These are phyloP conservation scores for Kuraishia borneana DNA, from an alignment of 805 yeast species.

Conservation along the genomic window DNA sequence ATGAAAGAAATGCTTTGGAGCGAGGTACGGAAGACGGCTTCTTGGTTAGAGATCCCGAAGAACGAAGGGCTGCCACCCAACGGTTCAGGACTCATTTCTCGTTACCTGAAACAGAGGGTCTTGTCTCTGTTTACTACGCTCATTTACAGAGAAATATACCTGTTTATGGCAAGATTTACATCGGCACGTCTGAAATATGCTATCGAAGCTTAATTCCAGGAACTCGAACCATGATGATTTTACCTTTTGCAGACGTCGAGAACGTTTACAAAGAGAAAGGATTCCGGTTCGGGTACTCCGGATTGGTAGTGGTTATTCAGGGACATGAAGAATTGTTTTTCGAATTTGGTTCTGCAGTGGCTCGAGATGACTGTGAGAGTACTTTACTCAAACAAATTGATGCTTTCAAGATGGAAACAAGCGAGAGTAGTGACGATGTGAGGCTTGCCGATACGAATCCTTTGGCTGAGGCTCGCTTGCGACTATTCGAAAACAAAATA, in stretches of 20 bases:
- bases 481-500: constrained; percentile 57
- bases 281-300: constrained; percentile 56
- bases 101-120: constrained; percentile 33
- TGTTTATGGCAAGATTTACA: constrained; percentile 70
- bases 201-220: constrained; percentile 77
- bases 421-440: constrained; percentile 10
- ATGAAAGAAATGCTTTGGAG: constrained; percentile 23
- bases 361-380: constrained; percentile 65
- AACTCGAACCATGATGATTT: constrained; percentile 64
- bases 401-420: constrained; percentile 2
- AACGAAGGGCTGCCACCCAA: constrained; percentile 34
- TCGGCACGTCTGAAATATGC: constrained; percentile 62
- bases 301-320: constrained; percentile 55
- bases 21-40: constrained; percentile 35
- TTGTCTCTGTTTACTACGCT: constrained; percentile 61
- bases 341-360: constrained; percentile 54
- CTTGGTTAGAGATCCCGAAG: constrained; percentile 31
- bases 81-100: constrained; percentile 61
- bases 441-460: constrained; percentile 18
- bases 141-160: constrained; percentile 66
- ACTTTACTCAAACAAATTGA: constrained; percentile 28
- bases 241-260: constrained; percentile 69
- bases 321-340: constrained; percentile 72
- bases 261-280: constrained; percentile 59
- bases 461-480: constrained; percentile 46